These are phyloP conservation scores for Scedosporium aurantiacum DNA, from an alignment of 2,329 filamentous ascomycete species.

Conservation along the genomic window DNA sequence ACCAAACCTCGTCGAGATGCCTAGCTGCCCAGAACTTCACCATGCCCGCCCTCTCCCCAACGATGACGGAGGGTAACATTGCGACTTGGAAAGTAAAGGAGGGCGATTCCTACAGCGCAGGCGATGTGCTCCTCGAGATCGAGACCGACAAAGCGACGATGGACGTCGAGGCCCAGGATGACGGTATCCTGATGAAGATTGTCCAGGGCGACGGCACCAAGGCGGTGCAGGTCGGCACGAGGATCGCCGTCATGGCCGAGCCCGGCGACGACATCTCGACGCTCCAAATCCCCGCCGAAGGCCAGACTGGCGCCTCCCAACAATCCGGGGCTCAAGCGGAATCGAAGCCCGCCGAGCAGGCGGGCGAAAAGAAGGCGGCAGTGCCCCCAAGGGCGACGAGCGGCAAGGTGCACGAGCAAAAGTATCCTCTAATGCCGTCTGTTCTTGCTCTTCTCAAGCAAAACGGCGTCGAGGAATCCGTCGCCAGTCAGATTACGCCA, in stretches of 20 bases:
- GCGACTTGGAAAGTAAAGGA: constrained; percentile 78
- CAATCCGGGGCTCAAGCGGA: constrained; percentile 19
- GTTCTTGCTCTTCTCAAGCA: constrained; percentile 72
- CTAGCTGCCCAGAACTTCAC: constrained; percentile 76
- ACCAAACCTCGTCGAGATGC: constrained; percentile 49
- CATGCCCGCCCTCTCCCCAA: constrained; percentile 85
- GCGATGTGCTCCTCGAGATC: constrained; percentile 82
- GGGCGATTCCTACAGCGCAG: constrained; percentile 69
- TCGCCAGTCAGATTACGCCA: constrained; percentile 70
- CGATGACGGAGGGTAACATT: constrained; percentile 91
- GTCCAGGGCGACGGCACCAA: constrained; percentile 63
- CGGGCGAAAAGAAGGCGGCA: constrained; percentile 22
- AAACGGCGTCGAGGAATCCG: constrained; percentile 64
- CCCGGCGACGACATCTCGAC: constrained; percentile 65
- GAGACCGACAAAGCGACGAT: constrained; percentile 92
- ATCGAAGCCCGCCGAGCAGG: constrained; percentile 17
- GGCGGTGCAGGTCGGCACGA: constrained; percentile 62
- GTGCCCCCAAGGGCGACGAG: constrained; percentile 23
- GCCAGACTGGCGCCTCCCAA: constrained; percentile 21
- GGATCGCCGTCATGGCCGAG: constrained; percentile 78
- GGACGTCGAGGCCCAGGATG: constrained; percentile 89
- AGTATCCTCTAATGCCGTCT: constrained; percentile 69
- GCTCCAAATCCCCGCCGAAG: constrained; percentile 65
- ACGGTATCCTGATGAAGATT: constrained; percentile 79
- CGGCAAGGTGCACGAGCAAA: constrained; percentile 49